Percentiles rank a stretch among this genome's conserved stretches.
phyloP scores from a whole-genome alignment of 202 grass and related monocot species.

The Dendrocalamus latiflorus region DNA sequence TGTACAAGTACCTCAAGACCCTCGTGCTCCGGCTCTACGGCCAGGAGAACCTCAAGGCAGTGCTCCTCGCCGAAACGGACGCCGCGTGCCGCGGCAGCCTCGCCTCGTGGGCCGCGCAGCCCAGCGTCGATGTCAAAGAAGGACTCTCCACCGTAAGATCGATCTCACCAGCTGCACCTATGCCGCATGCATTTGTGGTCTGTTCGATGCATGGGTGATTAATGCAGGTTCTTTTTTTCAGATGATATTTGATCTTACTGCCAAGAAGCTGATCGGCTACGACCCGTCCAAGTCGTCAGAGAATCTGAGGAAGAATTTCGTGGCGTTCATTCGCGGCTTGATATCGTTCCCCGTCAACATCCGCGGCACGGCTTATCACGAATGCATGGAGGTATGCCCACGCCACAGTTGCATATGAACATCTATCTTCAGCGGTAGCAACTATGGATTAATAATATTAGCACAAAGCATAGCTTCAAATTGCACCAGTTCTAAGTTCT shows the following conservation, averaged over 20 bases:
- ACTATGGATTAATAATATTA: not conserved
- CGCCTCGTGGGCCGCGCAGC: constrained; percentile 44
- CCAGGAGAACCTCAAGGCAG: constrained; percentile 50
- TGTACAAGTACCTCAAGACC: constrained; percentile 93
- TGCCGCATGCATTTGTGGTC: not conserved
- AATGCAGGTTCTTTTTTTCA: constrained; percentile 6
- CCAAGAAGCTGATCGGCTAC: constrained; percentile 81
- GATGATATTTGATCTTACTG: constrained; percentile 88
- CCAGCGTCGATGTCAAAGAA: constrained; percentile 68
- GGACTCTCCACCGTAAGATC: constrained; percentile 56
- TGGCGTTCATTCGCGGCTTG: constrained; percentile 56
- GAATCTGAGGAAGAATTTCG: constrained; percentile 55
- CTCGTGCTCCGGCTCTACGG: constrained; percentile 72
- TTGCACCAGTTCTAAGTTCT: not conserved
- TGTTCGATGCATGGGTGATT: not conserved
- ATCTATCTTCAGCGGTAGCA: not conserved
- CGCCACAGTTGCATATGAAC: not conserved
- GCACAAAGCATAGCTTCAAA: not conserved
- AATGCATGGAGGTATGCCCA: constrained; percentile 68
- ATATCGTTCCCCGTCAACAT: constrained; percentile 71
- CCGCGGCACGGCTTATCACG: constrained; percentile 65
- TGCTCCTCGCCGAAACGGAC: constrained; percentile 56
- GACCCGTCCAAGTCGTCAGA: constrained; percentile 49
- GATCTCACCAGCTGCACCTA: not conserved
- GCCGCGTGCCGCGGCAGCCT: constrained; percentile 47